Conservation (phyloP, 1,284 basidiomycete species). For the Malassezia sp. region DNA sequence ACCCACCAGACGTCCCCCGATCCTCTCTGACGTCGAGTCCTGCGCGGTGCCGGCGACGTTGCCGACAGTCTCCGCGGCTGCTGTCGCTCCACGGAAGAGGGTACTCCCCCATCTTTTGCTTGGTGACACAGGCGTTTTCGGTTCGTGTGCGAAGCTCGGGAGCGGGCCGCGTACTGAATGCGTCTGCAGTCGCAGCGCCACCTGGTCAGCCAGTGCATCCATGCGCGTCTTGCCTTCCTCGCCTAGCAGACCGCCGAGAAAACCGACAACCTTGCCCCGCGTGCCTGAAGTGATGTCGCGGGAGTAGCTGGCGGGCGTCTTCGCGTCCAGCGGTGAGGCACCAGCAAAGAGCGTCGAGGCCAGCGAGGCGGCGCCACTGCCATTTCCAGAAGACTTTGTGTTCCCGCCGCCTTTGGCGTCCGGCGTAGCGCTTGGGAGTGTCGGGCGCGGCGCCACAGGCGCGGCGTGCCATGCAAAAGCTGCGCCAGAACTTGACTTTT, state of each 20-base stretch:
- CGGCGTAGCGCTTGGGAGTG: slow-evolving; percentile 13
- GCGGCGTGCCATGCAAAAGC: slow-evolving; percentile 43
- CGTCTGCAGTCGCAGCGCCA: slow-evolving; percentile 37
- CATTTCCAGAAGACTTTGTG: background rate
- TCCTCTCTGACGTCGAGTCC: too few relatives aligned
- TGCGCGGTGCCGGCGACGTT: slow-evolving; percentile 14
- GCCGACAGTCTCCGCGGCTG: slow-evolving; percentile 13
- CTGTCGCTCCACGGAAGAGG: slow-evolving; percentile 1
- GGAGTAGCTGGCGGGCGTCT: slow-evolving; percentile 36
- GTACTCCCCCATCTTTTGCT: slow-evolving; percentile 6
- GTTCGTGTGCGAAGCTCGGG: slow-evolving; percentile 35
- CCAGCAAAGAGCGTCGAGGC: slow-evolving; percentile 7
- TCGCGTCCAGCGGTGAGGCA: slow-evolving; percentile 13
- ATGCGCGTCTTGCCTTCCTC: slow-evolving; percentile 44
- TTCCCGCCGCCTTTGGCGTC: background rate
- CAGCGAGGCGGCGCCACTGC: slow-evolving; percentile 2
- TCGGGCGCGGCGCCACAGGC: slow-evolving; percentile 25
- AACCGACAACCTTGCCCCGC: slow-evolving; percentile 37
- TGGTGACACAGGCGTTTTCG: too few relatives aligned
- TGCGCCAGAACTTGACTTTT: slow-evolving; percentile 34
- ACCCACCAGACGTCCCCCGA: too few relatives aligned
- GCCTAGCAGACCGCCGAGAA: slow-evolving; percentile 40
- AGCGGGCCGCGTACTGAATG: slow-evolving; percentile 40
- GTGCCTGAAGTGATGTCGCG: slow-evolving; percentile 39
- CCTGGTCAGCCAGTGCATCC: slow-evolving; percentile 40